Base-by-base conservation (phyloP, 805 yeast species). In the Wickerhamiella sorbophila region DNA sequence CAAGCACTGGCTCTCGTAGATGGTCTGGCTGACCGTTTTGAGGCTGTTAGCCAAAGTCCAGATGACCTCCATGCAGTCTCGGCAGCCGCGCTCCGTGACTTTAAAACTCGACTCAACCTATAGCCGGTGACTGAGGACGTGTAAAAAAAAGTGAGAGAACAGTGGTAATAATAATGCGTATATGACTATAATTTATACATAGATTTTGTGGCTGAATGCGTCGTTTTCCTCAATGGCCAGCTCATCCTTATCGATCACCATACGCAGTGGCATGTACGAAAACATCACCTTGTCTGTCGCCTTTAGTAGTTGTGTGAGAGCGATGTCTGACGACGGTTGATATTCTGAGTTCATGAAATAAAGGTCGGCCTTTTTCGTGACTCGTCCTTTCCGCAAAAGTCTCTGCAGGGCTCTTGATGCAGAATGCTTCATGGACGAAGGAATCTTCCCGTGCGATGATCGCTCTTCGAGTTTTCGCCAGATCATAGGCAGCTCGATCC, bases 371-470 rank as follows among this genome's bases (percentile, higher is more conserved):
- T 49, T 48, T 41, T 56, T 56, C 21, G 52, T 35, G 21, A 61
- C 52, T 17, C 61, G 47, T 36, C 64, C 63, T 38, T 58, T 51
- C 22, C 65, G 48, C 16, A 60, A 51, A 5, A 59, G 61, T 1
- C 65, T 48, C 42, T 60, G 65, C 35, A 60, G 44, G n/a, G 65
- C 65, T 33, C 64, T 51, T 15, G 60, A 53, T 1, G 62, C 61
- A 0, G 61, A 52, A 40, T 60, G 64, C 31, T 57, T 52, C 47
- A 60, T 58, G 5, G 56, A 42, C 8, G 61, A 52, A 42, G 58
- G 60, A 16, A 59, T 49, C 27, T 47, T 46, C 10, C 52, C 46
- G 4, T 51, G 48, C 6, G 44, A 38, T 12, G 56, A 50, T 36
- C 55, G 57, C 4, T 44, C 41, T 37, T 50, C 50, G 9, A 52